Evolutionary conservation across 306 rosid genomes (phyloP).

Genomic region (Oemleria cerasiformis): DNA sequence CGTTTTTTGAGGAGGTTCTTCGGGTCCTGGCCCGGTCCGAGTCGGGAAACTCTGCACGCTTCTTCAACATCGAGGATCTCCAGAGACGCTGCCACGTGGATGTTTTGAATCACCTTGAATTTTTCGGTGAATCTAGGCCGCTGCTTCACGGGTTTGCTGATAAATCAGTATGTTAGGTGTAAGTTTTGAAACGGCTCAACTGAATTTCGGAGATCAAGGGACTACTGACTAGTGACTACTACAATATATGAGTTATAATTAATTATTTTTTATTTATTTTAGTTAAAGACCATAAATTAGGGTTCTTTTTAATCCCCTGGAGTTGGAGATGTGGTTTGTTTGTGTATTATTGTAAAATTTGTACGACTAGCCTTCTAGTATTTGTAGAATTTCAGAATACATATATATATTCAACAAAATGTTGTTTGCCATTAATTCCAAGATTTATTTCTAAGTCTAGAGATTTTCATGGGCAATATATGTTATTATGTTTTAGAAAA

Average conservation of each 20-base stretch:
- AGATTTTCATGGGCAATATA: too few relatives aligned
- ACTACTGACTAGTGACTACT: not conserved
- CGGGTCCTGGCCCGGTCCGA: constrained; percentile 49
- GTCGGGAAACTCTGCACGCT: constrained; percentile 31
- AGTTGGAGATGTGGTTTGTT: not conserved
- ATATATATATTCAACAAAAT: not conserved
- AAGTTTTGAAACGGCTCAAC: not conserved
- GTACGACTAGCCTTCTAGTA: not conserved
- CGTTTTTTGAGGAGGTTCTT: constrained; percentile 61
- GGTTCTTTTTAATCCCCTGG: too few relatives aligned
- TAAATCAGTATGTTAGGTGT: constrained; percentile 31
- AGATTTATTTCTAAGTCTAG: not conserved
- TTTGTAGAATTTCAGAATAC: not conserved
- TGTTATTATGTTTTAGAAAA: too few relatives aligned
- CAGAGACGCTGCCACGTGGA: constrained; percentile 67
- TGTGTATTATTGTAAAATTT: not conserved
- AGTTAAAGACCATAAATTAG: not conserved
- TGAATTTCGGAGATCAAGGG: constrained; percentile 1
- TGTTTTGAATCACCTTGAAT: constrained; percentile 30
- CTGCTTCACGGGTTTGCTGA: constrained; percentile 50
- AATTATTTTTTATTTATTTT: not conserved
- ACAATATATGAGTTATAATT: not conserved
- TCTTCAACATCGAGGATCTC: constrained; percentile 32
- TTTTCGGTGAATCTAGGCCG: constrained; percentile 63
- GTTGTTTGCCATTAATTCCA: not conserved